Percentiles rank a stretch among this genome's conserved stretches.
These are phyloP conservation scores for Hanseniaspora vineae DNA, from an alignment of 805 yeast genomes.

Conservation along the genomic window DNA sequence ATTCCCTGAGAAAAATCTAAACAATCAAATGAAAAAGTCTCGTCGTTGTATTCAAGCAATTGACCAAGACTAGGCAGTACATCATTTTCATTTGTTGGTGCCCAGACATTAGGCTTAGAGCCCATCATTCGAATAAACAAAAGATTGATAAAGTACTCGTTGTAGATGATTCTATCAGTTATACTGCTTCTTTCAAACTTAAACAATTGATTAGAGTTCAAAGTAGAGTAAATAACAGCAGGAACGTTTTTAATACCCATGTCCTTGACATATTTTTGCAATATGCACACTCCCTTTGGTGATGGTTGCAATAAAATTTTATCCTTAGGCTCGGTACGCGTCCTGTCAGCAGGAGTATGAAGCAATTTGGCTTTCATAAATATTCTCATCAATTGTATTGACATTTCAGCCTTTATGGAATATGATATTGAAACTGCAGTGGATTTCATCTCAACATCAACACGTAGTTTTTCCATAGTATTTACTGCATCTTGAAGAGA, in stretches of 20 bases:
- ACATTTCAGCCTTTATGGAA: slow-evolving; percentile 37
- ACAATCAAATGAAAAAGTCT: slow-evolving; percentile 25
- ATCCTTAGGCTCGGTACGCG: slow-evolving; percentile 35
- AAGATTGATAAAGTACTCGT: slow-evolving; percentile 50
- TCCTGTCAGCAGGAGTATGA: slow-evolving; percentile 67
- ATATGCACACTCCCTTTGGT: slow-evolving; percentile 72
- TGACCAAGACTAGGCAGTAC: slow-evolving; percentile 27
- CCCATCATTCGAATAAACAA: slow-evolving; percentile 58
- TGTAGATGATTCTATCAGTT: slow-evolving; percentile 47
- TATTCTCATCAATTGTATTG: slow-evolving; percentile 30
- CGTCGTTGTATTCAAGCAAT: slow-evolving; percentile 21
- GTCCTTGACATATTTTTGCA: slow-evolving; percentile 46
- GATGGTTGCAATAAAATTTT: slow-evolving; percentile 61
- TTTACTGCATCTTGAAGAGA: slow-evolving; percentile 36
- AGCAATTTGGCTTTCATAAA: slow-evolving; percentile 52
- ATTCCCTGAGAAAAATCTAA: slow-evolving; percentile 6
- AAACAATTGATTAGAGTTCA: slow-evolving; percentile 64
- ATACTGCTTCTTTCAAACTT: slow-evolving; percentile 48
- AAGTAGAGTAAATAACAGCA: slow-evolving; percentile 36
- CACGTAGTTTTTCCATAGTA: slow-evolving; percentile 35
- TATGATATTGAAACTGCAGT: slow-evolving; percentile 46
- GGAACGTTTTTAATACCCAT: slow-evolving; percentile 38
- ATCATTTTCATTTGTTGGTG: slow-evolving; percentile 41
- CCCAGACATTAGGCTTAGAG: slow-evolving; percentile 55
- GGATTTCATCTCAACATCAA: slow-evolving; percentile 34